Evolutionary conservation across 192 early-diverging fungal genomes (phyloP).

Genomic region (Lobosporangium transversale): DNA sequence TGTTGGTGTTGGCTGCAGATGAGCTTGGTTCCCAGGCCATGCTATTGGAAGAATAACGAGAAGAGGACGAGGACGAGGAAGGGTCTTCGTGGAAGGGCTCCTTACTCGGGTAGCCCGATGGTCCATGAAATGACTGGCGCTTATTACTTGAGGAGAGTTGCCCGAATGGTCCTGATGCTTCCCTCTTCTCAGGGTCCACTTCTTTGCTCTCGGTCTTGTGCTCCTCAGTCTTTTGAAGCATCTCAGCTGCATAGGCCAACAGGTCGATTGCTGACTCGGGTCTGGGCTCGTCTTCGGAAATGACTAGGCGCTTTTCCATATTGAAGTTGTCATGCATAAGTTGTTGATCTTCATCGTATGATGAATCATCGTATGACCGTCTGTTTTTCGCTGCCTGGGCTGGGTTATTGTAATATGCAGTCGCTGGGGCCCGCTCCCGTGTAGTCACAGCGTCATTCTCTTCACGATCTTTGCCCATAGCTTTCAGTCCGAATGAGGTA

Average conservation of each 20-base stretch:
- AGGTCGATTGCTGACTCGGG: conserved; percentile 50
- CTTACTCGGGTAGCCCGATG: conserved; percentile 44
- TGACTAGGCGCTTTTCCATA: conserved; percentile 45
- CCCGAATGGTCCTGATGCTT: conserved; percentile 17
- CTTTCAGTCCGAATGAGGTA: conserved; percentile 27
- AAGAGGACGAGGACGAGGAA: conserved; percentile 14
- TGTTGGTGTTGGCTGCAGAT: conserved; percentile 2
- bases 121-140: conserved; percentile 47
- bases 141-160: conserved; percentile 33
- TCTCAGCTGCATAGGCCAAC: conserved; percentile 43
- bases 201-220: conserved; percentile 44
- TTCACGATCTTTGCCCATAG: conserved; percentile 17
- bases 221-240: conserved; percentile 42
- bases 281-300: conserved; percentile 43
- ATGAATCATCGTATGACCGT: conserved; percentile 37
- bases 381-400: conserved; percentile 27
- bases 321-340: conserved; percentile 50
- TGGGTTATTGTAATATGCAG: conserved; percentile 15
- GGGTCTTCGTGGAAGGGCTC: conserved; percentile 34
- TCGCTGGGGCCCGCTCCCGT: conserved; percentile 9
- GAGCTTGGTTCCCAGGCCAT: conserved; percentile 46
- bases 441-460: conserved; percentile 10
- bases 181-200: conserved; percentile 15
- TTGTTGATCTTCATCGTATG: conserved; percentile 45
- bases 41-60: conserved; percentile 13